phyloP scores from a whole-genome alignment of 1,284 basidiomycete genomes.

The Malassezia dermatis region DNA sequence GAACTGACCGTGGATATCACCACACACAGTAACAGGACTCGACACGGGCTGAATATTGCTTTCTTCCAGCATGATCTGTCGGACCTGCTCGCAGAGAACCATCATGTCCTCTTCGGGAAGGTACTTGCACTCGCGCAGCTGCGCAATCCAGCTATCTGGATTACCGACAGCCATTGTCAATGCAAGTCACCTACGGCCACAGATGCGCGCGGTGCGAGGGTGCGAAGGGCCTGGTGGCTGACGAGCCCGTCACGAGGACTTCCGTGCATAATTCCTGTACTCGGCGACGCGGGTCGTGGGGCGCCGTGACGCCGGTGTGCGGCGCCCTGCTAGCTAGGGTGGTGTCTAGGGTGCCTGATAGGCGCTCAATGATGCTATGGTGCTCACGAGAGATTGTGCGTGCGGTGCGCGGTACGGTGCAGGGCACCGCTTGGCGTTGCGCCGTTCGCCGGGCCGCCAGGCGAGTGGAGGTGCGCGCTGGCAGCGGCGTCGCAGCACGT shows the following conservation, averaged over 20 bases:
- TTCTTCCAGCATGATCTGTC: constrained; percentile 78
- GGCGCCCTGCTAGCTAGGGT: no score
- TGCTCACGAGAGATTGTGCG: background rate
- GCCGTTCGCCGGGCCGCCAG: background rate
- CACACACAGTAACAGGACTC: constrained; percentile 81
- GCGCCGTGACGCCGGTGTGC: background rate
- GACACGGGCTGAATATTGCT: constrained; percentile 88
- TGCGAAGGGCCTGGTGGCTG: background rate
- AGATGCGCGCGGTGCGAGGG: background rate
- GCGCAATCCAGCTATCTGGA: constrained; percentile 48
- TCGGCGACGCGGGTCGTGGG: background rate
- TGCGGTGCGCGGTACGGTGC: background rate
- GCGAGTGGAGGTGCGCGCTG: background rate
- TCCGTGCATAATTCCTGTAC: background rate
- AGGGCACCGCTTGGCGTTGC: background rate
- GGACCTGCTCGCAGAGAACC: constrained; percentile 71
- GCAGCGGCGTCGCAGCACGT: background rate
- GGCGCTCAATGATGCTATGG: no score
- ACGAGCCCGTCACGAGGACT: background rate
- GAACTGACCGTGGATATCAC: constrained; percentile 90
- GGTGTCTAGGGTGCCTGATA: no score
- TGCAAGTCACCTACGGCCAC: background rate
- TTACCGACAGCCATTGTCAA: constrained; percentile 21
- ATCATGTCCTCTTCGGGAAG: constrained; percentile 88
- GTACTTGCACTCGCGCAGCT: constrained; percentile 72